Evolutionary conservation across 2,329 filamentous ascomycete species (phyloP).

Genomic region (Fusarium bactridioides): DNA sequence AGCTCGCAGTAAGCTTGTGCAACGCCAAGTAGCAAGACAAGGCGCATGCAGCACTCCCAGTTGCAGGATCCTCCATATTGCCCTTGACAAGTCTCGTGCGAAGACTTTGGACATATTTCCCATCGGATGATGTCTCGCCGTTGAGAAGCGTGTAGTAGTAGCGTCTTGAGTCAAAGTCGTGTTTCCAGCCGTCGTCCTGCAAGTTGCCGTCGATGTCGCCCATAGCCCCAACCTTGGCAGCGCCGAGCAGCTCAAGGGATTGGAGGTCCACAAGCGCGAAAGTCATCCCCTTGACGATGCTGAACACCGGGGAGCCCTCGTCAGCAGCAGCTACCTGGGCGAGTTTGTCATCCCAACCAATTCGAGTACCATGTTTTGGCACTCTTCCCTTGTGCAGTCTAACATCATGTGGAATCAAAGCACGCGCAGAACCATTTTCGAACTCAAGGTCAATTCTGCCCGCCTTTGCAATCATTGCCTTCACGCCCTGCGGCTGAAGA

Average conservation of each 20-base stretch:
- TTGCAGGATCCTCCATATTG: slow-evolving; percentile 65
- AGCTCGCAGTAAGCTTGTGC: slow-evolving; percentile 37
- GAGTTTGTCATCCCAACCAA: slow-evolving; percentile 31
- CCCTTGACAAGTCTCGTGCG: slow-evolving; percentile 66
- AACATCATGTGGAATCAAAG: slow-evolving; percentile 71
- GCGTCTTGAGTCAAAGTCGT: slow-evolving; percentile 57
- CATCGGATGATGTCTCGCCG: slow-evolving; percentile 28
- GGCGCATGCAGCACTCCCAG: slow-evolving; percentile 67
- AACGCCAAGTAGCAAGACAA: slow-evolving; percentile 63
- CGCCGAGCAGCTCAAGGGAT: slow-evolving; percentile 64
- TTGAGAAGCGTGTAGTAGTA: slow-evolving; percentile 65
- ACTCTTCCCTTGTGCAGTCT: slow-evolving; percentile 62
- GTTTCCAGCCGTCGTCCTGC: slow-evolving; percentile 61
- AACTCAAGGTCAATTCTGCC: slow-evolving; percentile 59
- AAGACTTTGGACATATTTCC: slow-evolving; percentile 45
- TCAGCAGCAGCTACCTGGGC: slow-evolving; percentile 43
- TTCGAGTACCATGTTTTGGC: slow-evolving; percentile 26
- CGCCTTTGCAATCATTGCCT: slow-evolving; percentile 60
- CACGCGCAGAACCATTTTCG: slow-evolving; percentile 57
- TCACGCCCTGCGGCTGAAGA: slow-evolving; percentile 49
- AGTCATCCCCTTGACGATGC: slow-evolving; percentile 76
- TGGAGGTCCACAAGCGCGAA: slow-evolving; percentile 71
- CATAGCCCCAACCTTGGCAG: slow-evolving; percentile 46
- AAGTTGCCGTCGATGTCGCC: slow-evolving; percentile 46
- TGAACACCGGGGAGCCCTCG: slow-evolving; percentile 57